Conservation (phyloP, 2,329 filamentous ascomycete genomes). For the Daldinia sp. region DNA sequence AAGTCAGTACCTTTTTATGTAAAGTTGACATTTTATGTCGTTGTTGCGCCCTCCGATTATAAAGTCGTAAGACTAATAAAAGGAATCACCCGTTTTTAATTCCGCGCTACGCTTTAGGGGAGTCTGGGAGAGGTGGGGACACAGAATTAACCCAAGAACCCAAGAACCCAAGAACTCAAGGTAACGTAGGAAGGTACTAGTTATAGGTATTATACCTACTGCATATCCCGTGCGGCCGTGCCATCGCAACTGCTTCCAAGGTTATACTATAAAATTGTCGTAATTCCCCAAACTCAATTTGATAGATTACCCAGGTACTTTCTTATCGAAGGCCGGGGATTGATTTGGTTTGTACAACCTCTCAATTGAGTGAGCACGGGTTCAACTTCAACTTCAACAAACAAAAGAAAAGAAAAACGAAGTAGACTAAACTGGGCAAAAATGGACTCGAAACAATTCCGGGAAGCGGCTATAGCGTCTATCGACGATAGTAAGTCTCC, state of each 20-base stretch:
- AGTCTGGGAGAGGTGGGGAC: slow-evolving; percentile 24
- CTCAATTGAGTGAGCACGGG: not conserved
- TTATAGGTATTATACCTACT: not conserved
- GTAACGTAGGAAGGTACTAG: too few species aligned
- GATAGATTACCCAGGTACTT: too few species aligned
- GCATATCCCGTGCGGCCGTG: too few species aligned
- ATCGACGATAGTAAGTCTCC: slow-evolving; percentile 79
- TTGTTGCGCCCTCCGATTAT: slow-evolving; percentile 23
- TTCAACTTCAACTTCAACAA: not conserved
- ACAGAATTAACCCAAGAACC: too few species aligned
- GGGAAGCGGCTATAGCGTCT: slow-evolving; percentile 76
- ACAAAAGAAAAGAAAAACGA: not conserved
- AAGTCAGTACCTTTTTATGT: not conserved
- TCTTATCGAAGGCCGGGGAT: not conserved
- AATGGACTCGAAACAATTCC: slow-evolving; percentile 85
- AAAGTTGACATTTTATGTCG: slow-evolving; percentile 19
- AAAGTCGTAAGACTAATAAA: slow-evolving; percentile 1
- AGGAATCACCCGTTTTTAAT: slow-evolving; percentile 5
- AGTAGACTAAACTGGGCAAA: not conserved
- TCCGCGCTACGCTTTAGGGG: slow-evolving; percentile 2
- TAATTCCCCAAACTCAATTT: not conserved
- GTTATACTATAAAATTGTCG: not conserved
- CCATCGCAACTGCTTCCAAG: not conserved
- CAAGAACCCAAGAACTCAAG: too few species aligned
- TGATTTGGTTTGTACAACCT: not conserved